These are phyloP conservation scores for Auricularia sp. DNA, from an alignment of 768 basidiomycete genomes.

Conservation along the genomic window DNA sequence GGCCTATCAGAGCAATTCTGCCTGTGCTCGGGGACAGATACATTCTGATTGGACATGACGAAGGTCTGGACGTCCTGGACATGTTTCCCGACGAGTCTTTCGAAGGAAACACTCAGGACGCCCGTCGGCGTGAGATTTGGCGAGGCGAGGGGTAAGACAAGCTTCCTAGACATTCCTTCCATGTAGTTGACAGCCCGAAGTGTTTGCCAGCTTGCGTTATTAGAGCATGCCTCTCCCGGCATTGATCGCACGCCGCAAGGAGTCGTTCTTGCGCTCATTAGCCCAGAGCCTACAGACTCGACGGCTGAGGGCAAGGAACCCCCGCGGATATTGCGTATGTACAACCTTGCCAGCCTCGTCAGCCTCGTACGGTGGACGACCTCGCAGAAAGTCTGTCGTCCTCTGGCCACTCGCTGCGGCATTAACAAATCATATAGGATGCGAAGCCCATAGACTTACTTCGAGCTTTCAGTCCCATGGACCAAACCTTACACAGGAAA, in stretches of 20 bases:
- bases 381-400: slow-evolving; percentile 47
- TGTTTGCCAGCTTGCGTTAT: slow-evolving; percentile 65
- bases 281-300: slow-evolving; percentile 42
- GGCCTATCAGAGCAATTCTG: slow-evolving; percentile 65
- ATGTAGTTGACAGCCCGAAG: slow-evolving; percentile 26
- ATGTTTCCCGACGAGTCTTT: slow-evolving; percentile 70
- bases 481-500: slow-evolving; percentile 33
- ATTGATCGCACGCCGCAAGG: slow-evolving; percentile 48
- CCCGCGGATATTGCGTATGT: slow-evolving; percentile 61
- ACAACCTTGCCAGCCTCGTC: slow-evolving; percentile 64
- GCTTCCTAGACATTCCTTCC: background rate
- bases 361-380: slow-evolving; percentile 69
- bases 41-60: slow-evolving; percentile 70
- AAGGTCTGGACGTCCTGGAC: slow-evolving; percentile 72
- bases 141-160: slow-evolving; percentile 58
- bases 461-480: slow-evolving; percentile 5
- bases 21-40: slow-evolving; percentile 56
- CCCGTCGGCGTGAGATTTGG: slow-evolving; percentile 60
- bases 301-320: slow-evolving; percentile 34
- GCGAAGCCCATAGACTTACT: slow-evolving; percentile 52
- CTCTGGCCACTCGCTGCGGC: too few relatives aligned
- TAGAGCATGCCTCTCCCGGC: slow-evolving; percentile 54
- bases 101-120: slow-evolving; percentile 49
- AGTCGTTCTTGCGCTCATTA: slow-evolving; percentile 68
- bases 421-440: slow-evolving; percentile 30